Percentiles rank a stretch among this genome's conserved stretches.
Evolutionary conservation across 768 basidiomycete genomes (phyloP).

Genomic region (Boletales sp.): DNA sequence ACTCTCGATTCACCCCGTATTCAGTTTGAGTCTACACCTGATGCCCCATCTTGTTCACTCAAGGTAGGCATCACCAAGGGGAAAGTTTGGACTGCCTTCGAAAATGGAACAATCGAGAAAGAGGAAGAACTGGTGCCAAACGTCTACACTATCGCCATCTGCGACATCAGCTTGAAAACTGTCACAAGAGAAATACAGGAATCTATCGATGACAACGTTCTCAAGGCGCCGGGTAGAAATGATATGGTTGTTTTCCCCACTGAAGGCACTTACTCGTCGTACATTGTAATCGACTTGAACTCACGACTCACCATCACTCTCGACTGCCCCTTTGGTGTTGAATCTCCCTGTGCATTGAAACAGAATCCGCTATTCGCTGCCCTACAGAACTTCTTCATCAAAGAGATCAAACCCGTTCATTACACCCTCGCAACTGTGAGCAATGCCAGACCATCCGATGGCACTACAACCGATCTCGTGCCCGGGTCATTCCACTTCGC

Average conservation of each 20-base stretch:
- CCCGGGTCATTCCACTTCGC: not conserved
- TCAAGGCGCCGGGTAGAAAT: not conserved
- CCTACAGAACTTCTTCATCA: not conserved
- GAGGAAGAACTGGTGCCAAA: not conserved
- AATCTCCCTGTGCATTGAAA: not conserved
- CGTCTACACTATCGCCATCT: not conserved
- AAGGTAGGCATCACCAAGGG: not conserved
- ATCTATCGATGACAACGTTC: not conserved
- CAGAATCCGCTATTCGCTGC: not conserved
- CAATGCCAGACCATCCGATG: not conserved
- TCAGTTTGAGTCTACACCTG: not conserved
- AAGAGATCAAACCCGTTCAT: not conserved
- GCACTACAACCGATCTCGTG: not conserved
- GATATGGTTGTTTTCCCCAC: not conserved
- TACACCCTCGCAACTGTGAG: constrained; percentile 1
- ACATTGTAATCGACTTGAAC: not conserved
- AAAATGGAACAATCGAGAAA: not conserved
- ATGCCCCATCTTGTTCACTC: not conserved
- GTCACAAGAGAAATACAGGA: not conserved
- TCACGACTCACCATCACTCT: not conserved
- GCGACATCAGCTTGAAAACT: not conserved
- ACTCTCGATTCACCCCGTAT: not conserved
- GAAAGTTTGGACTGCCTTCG: not conserved
- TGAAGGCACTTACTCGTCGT: not conserved
- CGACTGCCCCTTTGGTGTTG: not conserved